Evolutionary conservation across 2,329 filamentous ascomycete species (phyloP), one percentile per base, ranked within the genome.

Genomic region (Nigrospora osmanthi): DNA sequence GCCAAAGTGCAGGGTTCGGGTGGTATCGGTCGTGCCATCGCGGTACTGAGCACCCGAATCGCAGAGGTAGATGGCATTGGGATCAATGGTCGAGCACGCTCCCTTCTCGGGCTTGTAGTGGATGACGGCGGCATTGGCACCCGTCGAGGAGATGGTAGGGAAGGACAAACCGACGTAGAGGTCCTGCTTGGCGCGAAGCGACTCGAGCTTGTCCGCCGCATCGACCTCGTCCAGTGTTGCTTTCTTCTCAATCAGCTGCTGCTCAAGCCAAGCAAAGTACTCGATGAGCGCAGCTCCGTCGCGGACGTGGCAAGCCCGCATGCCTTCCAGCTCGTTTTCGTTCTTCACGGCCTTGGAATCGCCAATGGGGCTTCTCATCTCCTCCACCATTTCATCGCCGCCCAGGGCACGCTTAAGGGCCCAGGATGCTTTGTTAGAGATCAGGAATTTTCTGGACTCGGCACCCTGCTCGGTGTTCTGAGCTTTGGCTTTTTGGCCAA

Each of bases 311-410:
- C 93, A 97, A 46, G 86, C 80, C 49, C 89, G 80, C 93, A 98
- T 97, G 49, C 93, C 93, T 56, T 88, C 81, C 38, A 96, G 71
- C 63, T 98, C 93, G 0, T 79, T 82, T 45, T 88, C 81, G 55
- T 96, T 98, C 70, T 98, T 98, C 62, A 97, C 73, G 9, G 93
- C 89, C 69, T 98, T 98, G 33, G 89, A 81, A 65, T 96, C 90
- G 5, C 83, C 83, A 47, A 98, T 79, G 1, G 89, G 90, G 57
- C 90, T 96, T 53, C 91, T 78, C 16, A 86, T 71, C 58, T 96
- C 90, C 44, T 96, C 89, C 2, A 95, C 88, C 48, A 83, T 81
- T 10, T 85, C 79, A 39, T 93, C 87, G 9, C 90, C 93, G 23
- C 93, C 93, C 1, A 98, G 73, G 31, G 87, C 85, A 43, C 89